Base-by-base conservation (phyloP, 2,329 filamentous ascomycete genomes). In the Geosmithia putterillii region DNA sequence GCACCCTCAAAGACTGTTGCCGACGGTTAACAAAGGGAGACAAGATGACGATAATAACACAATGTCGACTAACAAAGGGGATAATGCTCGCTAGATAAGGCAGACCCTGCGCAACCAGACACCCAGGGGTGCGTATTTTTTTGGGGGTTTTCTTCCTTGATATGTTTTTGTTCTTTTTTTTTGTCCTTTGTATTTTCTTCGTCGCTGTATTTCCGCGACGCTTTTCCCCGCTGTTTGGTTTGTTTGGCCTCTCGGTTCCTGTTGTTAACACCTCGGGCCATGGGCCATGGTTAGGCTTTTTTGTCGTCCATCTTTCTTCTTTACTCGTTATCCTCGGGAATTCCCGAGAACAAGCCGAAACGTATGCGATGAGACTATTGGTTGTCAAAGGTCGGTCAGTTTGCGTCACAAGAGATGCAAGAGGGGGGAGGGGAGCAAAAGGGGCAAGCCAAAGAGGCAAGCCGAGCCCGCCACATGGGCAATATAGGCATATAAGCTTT, bases 331-430 rank as follows among this genome's bases (percentile, higher is more conserved):
- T 84, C 80, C 53, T 85, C 81, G 38, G 79, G 78, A 47, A 75
- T 64, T 28, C 79, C 79, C 46, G 80, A 83, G 59, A 87, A 85
- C 47, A 86, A 66, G 43, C 82, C 81, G 59, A 87, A 81, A 55
- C 83, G 76, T 73, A 86, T 81, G 47, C 83, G 81, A 63, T 87
- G 83, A 61, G 42, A 43, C 42, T 42, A 20, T 32, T 39, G 19
- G 10, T n/a, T n/a, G n/a, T 14, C 6, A 39, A 14, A 39, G 10
- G 18, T 39, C 15, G 20, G 60, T 45, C 45, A 41, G 35, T 39
- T 40, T 15, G 4, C 7, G 18, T 7, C 37, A 6, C 19, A 15
- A 18, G 8, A 17, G 9, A 18, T 6, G 36, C 10, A 38, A 19
- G 18, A 6, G 8, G n/a, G n/a, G 36, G 10, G 18, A 19, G 19